Evolutionary conservation across 108 stramenopile species (phyloP).

Genomic region (Schizochytrium sp.): DNA sequence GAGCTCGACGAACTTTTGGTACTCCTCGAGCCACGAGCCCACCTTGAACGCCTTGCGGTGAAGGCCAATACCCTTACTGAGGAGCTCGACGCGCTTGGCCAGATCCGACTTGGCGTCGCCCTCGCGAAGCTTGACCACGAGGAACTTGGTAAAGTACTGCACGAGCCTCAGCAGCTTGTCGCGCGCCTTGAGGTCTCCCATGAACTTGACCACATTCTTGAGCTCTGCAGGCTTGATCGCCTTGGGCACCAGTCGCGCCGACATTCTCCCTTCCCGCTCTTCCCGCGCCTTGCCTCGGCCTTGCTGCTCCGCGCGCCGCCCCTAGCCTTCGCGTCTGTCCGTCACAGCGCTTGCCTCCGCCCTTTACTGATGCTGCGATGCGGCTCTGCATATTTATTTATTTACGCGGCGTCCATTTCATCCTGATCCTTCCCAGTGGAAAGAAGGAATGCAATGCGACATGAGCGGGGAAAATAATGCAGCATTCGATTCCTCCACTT

Average conservation of each 20-base stretch:
- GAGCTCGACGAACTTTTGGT: neutral
- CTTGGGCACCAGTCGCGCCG: neutral
- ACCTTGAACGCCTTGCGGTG: conserved; percentile 10
- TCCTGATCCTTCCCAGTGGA: no score
- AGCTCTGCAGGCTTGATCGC: neutral
- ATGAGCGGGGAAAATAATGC: no score
- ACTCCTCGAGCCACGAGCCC: neutral
- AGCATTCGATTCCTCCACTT: no score
- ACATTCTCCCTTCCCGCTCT: neutral
- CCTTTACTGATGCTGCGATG: no score
- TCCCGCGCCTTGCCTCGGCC: neutral
- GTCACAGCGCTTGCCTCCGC: no score
- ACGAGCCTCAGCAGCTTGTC: conserved; percentile 8
- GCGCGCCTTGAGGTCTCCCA: conserved; percentile 12
- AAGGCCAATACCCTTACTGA: conserved; percentile 1
- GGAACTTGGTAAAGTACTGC: conserved; percentile 3
- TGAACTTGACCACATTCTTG: conserved; percentile 11
- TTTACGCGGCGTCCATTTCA: no score
- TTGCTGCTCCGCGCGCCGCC: no score
- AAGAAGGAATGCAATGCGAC: no score
- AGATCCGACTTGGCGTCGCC: neutral
- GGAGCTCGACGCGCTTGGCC: neutral
- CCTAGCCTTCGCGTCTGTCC: no score
- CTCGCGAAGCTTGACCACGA: neutral
- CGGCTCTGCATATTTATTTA: no score